A percentile compares a stretch with the other conserved stretches of the same genome.
Evolutionary conservation across 768 basidiomycete genomes (phyloP).

Genomic region (Boletus rufocinnamomeus): DNA sequence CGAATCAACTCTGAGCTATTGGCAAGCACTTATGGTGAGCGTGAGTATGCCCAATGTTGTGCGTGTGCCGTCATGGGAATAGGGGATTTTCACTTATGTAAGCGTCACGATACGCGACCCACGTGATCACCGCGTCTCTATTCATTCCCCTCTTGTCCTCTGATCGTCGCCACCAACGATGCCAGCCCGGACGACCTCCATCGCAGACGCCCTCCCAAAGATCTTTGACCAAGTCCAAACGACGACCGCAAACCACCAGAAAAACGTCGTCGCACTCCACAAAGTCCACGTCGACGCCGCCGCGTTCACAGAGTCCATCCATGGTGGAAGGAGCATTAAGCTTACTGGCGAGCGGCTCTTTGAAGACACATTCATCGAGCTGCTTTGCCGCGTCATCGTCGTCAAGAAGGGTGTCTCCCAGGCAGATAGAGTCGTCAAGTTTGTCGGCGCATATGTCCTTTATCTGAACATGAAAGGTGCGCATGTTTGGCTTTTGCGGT

Average conservation of each 20-base stretch:
- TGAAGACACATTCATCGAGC: slow-evolving; percentile 59
- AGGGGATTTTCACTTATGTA: too few relatives aligned
- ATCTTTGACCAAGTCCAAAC: slow-evolving; percentile 82
- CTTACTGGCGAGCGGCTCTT: slow-evolving; percentile 79
- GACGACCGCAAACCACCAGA: slow-evolving; percentile 76
- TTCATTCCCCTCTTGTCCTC: not conserved
- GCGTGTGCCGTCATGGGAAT: too few relatives aligned
- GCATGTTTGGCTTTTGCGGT: slow-evolving; percentile 9
- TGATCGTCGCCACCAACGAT: slow-evolving; percentile 9
- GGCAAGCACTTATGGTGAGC: too few relatives aligned
- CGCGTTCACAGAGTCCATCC: slow-evolving; percentile 50
- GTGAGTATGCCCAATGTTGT: too few relatives aligned
- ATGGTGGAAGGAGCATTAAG: slow-evolving; percentile 51
- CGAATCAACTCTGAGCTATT: too few relatives aligned
- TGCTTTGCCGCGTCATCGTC: slow-evolving; percentile 61
- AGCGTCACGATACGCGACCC: slow-evolving; percentile 1
- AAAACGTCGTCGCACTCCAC: slow-evolving; percentile 82
- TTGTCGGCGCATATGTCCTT: slow-evolving; percentile 74
- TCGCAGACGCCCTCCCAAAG: slow-evolving; percentile 32
- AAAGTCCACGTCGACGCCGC: slow-evolving; percentile 75
- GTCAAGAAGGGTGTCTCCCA: slow-evolving; percentile 79
- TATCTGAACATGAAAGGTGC: slow-evolving; percentile 78
- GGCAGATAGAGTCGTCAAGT: slow-evolving; percentile 81
- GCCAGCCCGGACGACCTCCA: slow-evolving; percentile 17
- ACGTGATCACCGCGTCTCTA: slow-evolving; percentile 20